Conservation (phyloP, 371 early-diverging fungal species). For the Mortierella sp. region DNA sequence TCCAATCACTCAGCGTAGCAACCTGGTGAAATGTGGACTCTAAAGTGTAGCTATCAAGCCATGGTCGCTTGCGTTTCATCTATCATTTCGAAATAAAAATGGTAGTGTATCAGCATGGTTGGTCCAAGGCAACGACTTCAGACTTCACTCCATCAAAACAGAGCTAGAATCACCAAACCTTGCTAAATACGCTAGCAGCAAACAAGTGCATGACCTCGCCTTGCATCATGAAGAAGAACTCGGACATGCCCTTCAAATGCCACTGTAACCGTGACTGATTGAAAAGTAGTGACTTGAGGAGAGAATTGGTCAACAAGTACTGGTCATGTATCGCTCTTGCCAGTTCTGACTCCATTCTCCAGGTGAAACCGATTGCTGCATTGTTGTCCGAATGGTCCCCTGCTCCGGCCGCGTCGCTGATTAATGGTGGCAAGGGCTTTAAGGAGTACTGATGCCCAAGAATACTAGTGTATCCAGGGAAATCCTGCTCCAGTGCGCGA, state of each 20-base stretch:
- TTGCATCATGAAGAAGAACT: constrained; percentile 57
- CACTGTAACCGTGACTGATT: constrained; percentile 31
- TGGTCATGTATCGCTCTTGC: constrained; percentile 31
- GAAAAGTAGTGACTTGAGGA: constrained; percentile 31
- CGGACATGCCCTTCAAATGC: constrained; percentile 50
- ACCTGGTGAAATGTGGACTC: constrained; percentile 35
- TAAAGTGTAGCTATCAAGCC: constrained; percentile 38
- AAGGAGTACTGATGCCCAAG: constrained; percentile 26
- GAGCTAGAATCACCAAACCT: constrained; percentile 10
- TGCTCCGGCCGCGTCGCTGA: background rate
- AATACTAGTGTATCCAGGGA: constrained; percentile 19
- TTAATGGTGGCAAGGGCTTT: background rate
- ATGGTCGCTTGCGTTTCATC: constrained; percentile 34
- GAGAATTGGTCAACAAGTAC: constrained; percentile 23
- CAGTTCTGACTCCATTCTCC: constrained; percentile 32
- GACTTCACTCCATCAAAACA: background rate
- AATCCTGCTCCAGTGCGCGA: background rate
- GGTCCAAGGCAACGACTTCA: background rate
- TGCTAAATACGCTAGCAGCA: constrained; percentile 25
- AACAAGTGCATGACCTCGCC: constrained; percentile 50
- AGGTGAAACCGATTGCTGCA: constrained; percentile 16
- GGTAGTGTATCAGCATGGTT: background rate
- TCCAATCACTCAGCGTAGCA: constrained; percentile 32
- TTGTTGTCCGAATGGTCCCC: background rate
- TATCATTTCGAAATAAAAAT: background rate